These are phyloP conservation scores for Ramichloridium luteum DNA, from an alignment of 2,329 filamentous ascomycete genomes.

Conservation along the genomic window DNA sequence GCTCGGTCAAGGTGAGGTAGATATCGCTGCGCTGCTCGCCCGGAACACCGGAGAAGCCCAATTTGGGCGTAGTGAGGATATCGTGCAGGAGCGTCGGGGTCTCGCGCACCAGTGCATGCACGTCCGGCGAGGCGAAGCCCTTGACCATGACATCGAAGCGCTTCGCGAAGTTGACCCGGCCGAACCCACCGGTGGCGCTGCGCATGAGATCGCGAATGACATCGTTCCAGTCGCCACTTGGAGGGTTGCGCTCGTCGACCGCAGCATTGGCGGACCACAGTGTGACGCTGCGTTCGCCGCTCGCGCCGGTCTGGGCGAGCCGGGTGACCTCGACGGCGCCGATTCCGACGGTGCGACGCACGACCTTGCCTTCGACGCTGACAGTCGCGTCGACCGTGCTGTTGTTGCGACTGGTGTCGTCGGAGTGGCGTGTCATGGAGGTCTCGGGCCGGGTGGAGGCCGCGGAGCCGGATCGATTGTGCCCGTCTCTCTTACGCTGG, in stretches of 20 bases:
- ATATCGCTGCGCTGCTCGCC: slow-evolving; percentile 85
- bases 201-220: slow-evolving; percentile 62
- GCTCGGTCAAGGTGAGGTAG: slow-evolving; percentile 74
- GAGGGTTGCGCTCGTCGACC: slow-evolving; percentile 44
- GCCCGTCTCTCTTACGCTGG: slow-evolving; percentile 32
- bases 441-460: slow-evolving; percentile 14
- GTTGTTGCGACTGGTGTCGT: slow-evolving; percentile 11
- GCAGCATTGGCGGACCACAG: slow-evolving; percentile 54
- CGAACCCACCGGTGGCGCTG: slow-evolving; percentile 58
- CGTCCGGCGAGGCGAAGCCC: slow-evolving; percentile 64
- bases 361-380: slow-evolving; percentile 34
- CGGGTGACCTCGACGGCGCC: slow-evolving; percentile 63
- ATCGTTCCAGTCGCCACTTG: slow-evolving; percentile 57
- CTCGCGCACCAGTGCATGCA: slow-evolving; percentile 67
- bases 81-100: slow-evolving; percentile 80
- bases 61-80: slow-evolving; percentile 69
- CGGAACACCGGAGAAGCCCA: slow-evolving; percentile 87
- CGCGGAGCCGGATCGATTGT: slow-evolving; percentile 10
- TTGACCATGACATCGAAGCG: slow-evolving; percentile 68
- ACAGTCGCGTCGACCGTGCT: slow-evolving; percentile 7
- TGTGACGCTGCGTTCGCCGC: slow-evolving; percentile 36
- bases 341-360: slow-evolving; percentile 61
- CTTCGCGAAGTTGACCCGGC: slow-evolving; percentile 42
- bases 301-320: slow-evolving; percentile 16
- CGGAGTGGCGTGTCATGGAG: slow-evolving; percentile 16